Evolutionary conservation across 257 asterid genomes (phyloP), one percentile per base, ranked within the genome.

Genomic region (Apocynum venetum): DNA sequence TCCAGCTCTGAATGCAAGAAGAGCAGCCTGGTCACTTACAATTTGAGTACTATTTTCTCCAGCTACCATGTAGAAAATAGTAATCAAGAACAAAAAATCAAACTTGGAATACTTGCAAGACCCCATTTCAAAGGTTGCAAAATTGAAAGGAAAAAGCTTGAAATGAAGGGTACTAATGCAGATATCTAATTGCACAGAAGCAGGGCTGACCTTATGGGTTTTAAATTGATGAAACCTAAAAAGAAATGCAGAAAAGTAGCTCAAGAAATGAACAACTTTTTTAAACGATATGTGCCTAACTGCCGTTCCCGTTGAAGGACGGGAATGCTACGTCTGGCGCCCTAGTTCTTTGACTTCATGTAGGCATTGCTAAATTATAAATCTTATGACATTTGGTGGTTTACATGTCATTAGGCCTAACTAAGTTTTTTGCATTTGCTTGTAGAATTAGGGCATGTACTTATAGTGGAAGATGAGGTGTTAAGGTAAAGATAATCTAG

Each of bases 371-470:
- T 79, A 51, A 70, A 25, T 60, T 70, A 57, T 13, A 52, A 53
- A 73, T 55, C 76, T 72, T 72, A 63, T 53, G 81, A 79, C 66
- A 68, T 76, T 81, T 59, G 86, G 89, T 87, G 94, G 87, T 87
- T 86, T 86, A 85, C 93, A 89, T 91, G 97, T 88, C 94, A 90
- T 79, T 77, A 84, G 88, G 89, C 96, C 96, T 89, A 89, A 93
- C 88, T 76, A 36, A 31, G 67, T 80, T 52, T 53, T 12, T 48
- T 66, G 77, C 76, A 15, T 77, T 79, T 79, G 41, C 76, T 82
- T 76, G 77, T 80, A 81, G 76, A 84, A 82, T 60, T 84, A 71
- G 70, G 79, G 85, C 64, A 52, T 44, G 56, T 6, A 57, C 57
- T 35, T 74, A 80, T 88, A 88, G 92, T 89, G 95, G 96, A 84